phyloP scores from a whole-genome alignment of 202 grass and related monocot genomes.

The Alloteropsis angusta region DNA sequence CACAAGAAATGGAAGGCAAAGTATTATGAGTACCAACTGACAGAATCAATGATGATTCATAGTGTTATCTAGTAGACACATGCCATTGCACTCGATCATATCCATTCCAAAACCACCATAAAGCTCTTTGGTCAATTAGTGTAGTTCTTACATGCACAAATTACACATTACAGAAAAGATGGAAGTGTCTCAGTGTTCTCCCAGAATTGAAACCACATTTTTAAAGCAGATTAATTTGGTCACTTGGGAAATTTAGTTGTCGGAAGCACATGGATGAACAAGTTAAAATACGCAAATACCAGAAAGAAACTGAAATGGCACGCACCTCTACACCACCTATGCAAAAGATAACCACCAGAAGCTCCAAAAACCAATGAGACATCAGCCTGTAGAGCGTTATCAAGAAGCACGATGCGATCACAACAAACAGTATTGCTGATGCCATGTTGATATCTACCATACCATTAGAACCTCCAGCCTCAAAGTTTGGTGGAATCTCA shows the following conservation, averaged over 20 bases:
- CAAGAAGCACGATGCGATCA: slow-evolving; percentile 90
- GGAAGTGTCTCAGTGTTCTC: not conserved
- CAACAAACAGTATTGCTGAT: slow-evolving; percentile 81
- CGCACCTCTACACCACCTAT: slow-evolving; percentile 94
- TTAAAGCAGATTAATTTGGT: not conserved
- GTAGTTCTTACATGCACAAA: not conserved
- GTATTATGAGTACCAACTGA: not conserved
- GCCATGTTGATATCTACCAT: slow-evolving; percentile 80
- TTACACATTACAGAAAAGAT: not conserved
- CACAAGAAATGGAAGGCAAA: slow-evolving; percentile 5
- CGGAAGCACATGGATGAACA: not conserved
- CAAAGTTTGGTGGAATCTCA: slow-evolving; percentile 45
- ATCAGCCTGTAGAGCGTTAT: slow-evolving; percentile 85
- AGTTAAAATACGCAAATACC: slow-evolving; percentile 3
- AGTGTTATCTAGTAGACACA: not conserved
- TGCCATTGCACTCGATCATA: slow-evolving; percentile 4
- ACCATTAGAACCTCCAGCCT: slow-evolving; percentile 54
- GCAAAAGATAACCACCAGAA: slow-evolving; percentile 93
- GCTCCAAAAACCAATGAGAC: slow-evolving; percentile 91
- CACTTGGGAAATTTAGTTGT: slow-evolving; percentile 13
- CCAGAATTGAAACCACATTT: not conserved
- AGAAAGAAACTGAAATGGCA: slow-evolving; percentile 14
- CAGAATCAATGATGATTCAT: not conserved
- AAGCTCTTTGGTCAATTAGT: not conserved
- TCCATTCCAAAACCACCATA: not conserved